Base-by-base conservation (phyloP, 2,329 filamentous ascomycete genomes). In the Ceratocystis ficicola region DNA sequence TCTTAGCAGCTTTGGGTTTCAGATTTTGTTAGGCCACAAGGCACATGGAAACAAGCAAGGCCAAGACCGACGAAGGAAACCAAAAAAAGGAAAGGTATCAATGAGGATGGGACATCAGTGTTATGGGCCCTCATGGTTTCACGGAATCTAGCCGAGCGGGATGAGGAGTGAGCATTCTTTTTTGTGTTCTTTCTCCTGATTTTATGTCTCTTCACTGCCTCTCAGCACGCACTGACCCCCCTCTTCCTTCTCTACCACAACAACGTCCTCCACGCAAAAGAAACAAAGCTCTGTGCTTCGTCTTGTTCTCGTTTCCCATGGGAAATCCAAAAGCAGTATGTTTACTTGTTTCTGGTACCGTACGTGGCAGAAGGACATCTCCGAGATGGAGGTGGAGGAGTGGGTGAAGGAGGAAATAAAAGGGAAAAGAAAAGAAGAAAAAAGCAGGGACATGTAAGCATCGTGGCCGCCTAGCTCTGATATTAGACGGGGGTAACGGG, bases 111-210 rank as follows among this genome's bases (percentile, higher is more conserved):
- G 2, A 50, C 22, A 41, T 46, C 41, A n/a, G 61, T 44, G 61
- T 41, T 63, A 63, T 63, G 52, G 52, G 52, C 52, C 30, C 15
- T 15, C 12, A 10, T 57, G 10, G 30, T 57, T 57, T 57, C 17
- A 57, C 52, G 52, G 52, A 57, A 57, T 57, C 52, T 28, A 57
- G 52, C 52, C 52, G 52, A 57, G 7, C 22, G 25, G 52, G 52
- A 57, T 22, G 30, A 30, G 52, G 44, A 25, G 44, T 44, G 17
- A n/a, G 10, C 5, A 32, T 63, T 64, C n/a, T 64, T 20, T 67
- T 44, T 62, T 55, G 44, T 32, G 30, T 46, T 57, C 48, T 63
- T 30, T 63, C 44, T 30, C 46, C 44, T 44, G 48, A n/a, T 48
- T 57, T 46, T 8, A 60, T n/a, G 10, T 61, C 63, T 28, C 15